These are phyloP conservation scores for Rhododendron simsii DNA, from an alignment of 148 eudicot species.

Conservation along the genomic window DNA sequence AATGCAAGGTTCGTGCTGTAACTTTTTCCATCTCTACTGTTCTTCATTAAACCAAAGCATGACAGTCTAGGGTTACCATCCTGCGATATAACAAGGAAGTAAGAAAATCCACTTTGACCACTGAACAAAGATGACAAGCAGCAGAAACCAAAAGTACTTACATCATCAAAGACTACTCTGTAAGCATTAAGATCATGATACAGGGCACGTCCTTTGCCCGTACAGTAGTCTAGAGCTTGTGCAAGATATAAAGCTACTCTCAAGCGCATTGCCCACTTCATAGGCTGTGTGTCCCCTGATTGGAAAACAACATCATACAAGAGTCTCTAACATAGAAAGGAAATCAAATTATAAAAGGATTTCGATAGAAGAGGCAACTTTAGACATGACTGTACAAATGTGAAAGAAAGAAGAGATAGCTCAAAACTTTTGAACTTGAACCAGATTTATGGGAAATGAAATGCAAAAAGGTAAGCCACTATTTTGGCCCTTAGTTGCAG, in stretches of 20 bases:
- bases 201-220: slow-evolving; percentile 79
- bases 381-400: neutral
- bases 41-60: slow-evolving; percentile 98
- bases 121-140: neutral
- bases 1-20: slow-evolving; percentile 97
- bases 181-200: slow-evolving; percentile 98
- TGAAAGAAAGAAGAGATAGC: neutral
- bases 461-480: neutral
- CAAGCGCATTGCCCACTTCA: slow-evolving; percentile 97
- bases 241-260: slow-evolving; percentile 91
- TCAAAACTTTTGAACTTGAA: neutral
- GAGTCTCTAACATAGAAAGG: neutral
- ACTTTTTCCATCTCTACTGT: slow-evolving; percentile 96
- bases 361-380: neutral
- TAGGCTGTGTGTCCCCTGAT: slow-evolving; percentile 88
- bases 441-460: neutral
- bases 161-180: slow-evolving; percentile 90
- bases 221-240: slow-evolving; percentile 91
- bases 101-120: neutral
- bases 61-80: slow-evolving; percentile 87
- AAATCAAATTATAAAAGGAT: neutral
- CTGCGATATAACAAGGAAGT: slow-evolving; percentile 27
- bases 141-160: slow-evolving; percentile 22
- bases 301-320: neutral
- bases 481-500: neutral